Base-by-base conservation (phyloP, 2,329 filamentous ascomycete species). In the Xylariaceae sp. region DNA sequence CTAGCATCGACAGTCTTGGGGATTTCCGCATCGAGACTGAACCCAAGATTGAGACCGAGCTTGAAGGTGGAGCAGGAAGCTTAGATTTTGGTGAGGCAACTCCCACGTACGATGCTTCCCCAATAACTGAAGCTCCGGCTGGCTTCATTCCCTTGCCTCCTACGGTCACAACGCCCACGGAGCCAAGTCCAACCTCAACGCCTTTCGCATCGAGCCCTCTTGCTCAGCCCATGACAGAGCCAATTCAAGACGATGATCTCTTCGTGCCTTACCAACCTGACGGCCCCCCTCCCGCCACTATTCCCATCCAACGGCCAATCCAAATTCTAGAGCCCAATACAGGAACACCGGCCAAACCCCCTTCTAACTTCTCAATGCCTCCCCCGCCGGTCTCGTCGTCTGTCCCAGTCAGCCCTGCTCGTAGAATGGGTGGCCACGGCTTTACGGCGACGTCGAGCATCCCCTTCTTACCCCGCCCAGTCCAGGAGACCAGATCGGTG, bases 221-320 rank as follows among this genome's bases (percentile, higher is more conserved):
- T 11, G 44, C 47, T 23, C 52, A 51, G 17, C 23, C 16, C 40
- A 47, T 50, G 2, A 36, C 49, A 5, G 51, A 49, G 20, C 48
- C 50, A 12, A 29, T 49, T 14, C 39, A 55, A 4, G 53, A 57
- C 6, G 49, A 60, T 1, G 70, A 75, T 40, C 56, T 74, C 19
- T 81, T 81, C 49, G 66, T 81, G 20, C 69, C 69, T 0, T 80
- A 80, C 50, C 74, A 80, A 47, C 76, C 78, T 0, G 71, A 77
- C n/a, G 78, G 77, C 0, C 72, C 75, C 1, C 49, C 64, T 0
- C 67, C 76, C 1, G 58, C 63, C 4, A 42, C 69, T 1, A 50
- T 71, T 14, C 55, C 63, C 6, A 64, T 60, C 25, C 49, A 55
- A 7, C 45, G 47, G 2, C 59, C 60, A 6, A 32, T 61, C 14